A percentile compares a stretch with the other conserved stretches of the same genome.
Conservation (phyloP, 768 basidiomycete species). For the Boletus vinaceobasis region DNA sequence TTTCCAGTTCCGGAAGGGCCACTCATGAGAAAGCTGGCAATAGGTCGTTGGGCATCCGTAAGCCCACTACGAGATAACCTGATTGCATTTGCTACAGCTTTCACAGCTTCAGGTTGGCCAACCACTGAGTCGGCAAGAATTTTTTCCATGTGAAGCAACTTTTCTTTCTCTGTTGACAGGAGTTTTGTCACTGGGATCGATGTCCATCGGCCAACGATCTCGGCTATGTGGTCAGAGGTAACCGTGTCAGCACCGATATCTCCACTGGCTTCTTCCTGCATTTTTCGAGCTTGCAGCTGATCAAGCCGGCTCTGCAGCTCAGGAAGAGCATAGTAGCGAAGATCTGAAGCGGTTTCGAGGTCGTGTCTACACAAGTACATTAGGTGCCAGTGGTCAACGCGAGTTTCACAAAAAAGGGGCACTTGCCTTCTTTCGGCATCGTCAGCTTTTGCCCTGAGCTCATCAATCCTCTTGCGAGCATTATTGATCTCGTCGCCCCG, state of each 20-base stretch:
- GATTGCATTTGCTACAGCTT: slow-evolving; percentile 91
- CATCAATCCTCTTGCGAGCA: slow-evolving; percentile 80
- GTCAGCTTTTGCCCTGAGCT: slow-evolving; percentile 86
- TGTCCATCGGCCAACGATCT: slow-evolving; percentile 93
- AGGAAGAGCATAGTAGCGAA: slow-evolving; percentile 90
- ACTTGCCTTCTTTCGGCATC: slow-evolving; percentile 84
- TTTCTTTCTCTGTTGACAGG: slow-evolving; percentile 88
- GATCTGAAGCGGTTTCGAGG: slow-evolving; percentile 76
- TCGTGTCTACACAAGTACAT: slow-evolving; percentile 47
- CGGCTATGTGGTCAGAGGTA: slow-evolving; percentile 86
- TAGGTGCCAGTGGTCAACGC: neutral
- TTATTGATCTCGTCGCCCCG: slow-evolving; percentile 77
- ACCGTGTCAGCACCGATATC: slow-evolving; percentile 64
- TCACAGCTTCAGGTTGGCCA: slow-evolving; percentile 88
- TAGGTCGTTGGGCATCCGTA: slow-evolving; percentile 80
- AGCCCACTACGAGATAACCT: slow-evolving; percentile 91
- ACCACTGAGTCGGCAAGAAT: slow-evolving; percentile 74
- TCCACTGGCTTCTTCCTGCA: slow-evolving; percentile 61
- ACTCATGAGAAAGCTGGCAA: slow-evolving; percentile 90
- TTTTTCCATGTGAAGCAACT: slow-evolving; percentile 83
- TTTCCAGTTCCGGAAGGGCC: slow-evolving; percentile 93
- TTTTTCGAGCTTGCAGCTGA: slow-evolving; percentile 68
- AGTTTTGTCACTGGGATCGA: slow-evolving; percentile 86
- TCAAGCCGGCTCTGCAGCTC: slow-evolving; percentile 76
- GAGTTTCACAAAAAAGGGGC: neutral